phyloP scores from a whole-genome alignment of 73 alveolate genomes.

The Tetrahymena thermophila region DNA sequence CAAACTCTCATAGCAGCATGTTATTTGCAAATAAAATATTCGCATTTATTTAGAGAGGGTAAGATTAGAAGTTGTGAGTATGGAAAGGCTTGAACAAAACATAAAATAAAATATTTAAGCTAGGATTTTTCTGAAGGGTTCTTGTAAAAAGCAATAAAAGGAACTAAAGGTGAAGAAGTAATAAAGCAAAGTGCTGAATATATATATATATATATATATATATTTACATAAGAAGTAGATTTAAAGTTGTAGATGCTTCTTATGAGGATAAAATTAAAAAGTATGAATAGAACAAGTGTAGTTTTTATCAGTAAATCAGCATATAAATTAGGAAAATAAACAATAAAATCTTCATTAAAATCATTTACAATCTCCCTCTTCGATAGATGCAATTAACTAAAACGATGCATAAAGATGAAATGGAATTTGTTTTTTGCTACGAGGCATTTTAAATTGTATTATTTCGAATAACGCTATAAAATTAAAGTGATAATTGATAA shows the following conservation, averaged over 20 bases:
- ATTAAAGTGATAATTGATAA: too few species aligned
- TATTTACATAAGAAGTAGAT: neutral
- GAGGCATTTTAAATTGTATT: neutral
- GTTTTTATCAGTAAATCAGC: neutral
- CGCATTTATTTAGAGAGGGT: neutral
- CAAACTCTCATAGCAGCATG: neutral
- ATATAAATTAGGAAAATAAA: neutral
- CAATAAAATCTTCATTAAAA: neutral
- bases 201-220: too few species aligned
- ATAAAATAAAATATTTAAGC: neutral
- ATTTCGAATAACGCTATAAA: neutral
- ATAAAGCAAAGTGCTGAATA: too few species aligned
- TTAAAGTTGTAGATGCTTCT: neutral
- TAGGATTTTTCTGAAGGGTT: neutral
- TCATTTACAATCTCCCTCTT: neutral
- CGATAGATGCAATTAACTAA: neutral
- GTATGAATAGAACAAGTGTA: neutral
- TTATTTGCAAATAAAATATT: neutral
- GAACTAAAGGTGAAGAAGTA: neutral
- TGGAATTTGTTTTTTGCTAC: neutral
- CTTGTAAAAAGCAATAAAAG: neutral
- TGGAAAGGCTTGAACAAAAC: neutral
- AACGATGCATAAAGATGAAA: neutral
- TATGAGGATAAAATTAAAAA: neutral
- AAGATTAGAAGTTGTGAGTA: neutral